phyloP scores from a whole-genome alignment of 176 grass and related monocot genomes.

The Phoenix roebelenii region DNA sequence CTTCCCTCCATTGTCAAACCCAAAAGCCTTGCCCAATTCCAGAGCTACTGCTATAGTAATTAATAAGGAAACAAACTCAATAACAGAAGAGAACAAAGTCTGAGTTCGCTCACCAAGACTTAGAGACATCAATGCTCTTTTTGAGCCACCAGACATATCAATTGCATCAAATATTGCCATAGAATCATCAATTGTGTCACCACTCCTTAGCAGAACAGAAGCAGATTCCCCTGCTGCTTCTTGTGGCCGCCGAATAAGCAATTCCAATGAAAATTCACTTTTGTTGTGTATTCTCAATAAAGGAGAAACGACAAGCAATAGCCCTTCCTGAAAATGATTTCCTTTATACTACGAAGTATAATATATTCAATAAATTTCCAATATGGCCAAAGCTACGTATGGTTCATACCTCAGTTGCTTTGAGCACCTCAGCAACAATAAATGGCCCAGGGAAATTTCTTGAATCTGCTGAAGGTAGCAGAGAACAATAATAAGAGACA shows the following conservation, averaged over 20 bases:
- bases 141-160: constrained; percentile 69
- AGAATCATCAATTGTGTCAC: constrained; percentile 73
- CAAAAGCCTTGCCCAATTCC: too few relatives aligned
- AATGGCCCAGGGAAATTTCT: constrained; percentile 74
- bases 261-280: constrained; percentile 57
- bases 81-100: too few relatives aligned
- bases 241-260: constrained; percentile 51
- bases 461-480: constrained; percentile 33
- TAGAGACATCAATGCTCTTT: constrained; percentile 68
- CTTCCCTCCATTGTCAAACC: too few relatives aligned
- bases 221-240: constrained; percentile 47
- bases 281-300: constrained; percentile 71
- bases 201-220: constrained; percentile 51
- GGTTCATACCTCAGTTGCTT: constrained; percentile 51
- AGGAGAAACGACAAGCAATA: constrained; percentile 69
- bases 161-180: constrained; percentile 54
- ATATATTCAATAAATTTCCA: constrained; percentile 19
- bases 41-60: too few relatives aligned
- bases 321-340: constrained; percentile 54
- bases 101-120: constrained; percentile 49
- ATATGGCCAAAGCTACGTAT: constrained; percentile 10
- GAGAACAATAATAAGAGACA: background rate
- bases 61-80: too few relatives aligned
- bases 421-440: constrained; percentile 69
- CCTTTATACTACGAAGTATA: constrained; percentile 18